A percentile compares a stretch with the other conserved stretches of the same genome.
These are phyloP conservation scores for Oryza rufipogon DNA, from an alignment of 176 grass and related monocot genomes.

Conservation along the genomic window DNA sequence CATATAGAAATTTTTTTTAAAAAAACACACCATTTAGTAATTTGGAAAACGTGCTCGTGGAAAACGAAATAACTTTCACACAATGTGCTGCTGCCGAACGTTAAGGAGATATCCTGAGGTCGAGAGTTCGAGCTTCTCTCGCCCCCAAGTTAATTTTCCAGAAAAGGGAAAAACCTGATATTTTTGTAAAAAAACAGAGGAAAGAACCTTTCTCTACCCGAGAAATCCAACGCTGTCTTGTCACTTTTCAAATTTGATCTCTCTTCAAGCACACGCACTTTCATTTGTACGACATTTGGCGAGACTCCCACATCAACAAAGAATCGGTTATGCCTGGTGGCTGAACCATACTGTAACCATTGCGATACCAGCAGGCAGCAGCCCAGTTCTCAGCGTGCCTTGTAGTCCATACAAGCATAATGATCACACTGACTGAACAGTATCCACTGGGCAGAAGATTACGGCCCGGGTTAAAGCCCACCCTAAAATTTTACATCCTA, in stretches of 20 bases:
- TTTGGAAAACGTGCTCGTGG: too few species aligned
- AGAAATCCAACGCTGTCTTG: too few species aligned
- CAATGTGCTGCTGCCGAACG: too few species aligned
- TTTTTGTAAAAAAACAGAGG: too few species aligned
- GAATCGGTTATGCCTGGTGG: background rate
- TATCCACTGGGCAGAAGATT: background rate
- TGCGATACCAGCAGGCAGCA: background rate
- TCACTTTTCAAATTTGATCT: background rate
- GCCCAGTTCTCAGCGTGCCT: background rate
- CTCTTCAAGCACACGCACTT: background rate
- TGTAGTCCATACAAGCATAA: conserved; percentile 16
- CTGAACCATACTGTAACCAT: background rate
- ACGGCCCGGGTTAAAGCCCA: too few species aligned
- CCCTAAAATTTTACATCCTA: too few species aligned
- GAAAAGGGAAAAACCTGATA: too few species aligned
- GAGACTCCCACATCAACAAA: background rate
- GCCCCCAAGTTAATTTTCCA: conserved; percentile 43
- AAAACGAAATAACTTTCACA: too few species aligned
- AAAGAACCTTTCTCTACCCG: too few species aligned
- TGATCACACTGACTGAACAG: background rate
- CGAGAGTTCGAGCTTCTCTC: conserved; percentile 98
- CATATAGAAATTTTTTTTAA: too few species aligned
- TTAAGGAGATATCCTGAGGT: conserved; percentile 64
- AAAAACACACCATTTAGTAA: too few species aligned
- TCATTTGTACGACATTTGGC: background rate